Evolutionary conservation across 2,329 filamentous ascomycete species (phyloP).

Genomic region (Epicoccum nigrum): DNA sequence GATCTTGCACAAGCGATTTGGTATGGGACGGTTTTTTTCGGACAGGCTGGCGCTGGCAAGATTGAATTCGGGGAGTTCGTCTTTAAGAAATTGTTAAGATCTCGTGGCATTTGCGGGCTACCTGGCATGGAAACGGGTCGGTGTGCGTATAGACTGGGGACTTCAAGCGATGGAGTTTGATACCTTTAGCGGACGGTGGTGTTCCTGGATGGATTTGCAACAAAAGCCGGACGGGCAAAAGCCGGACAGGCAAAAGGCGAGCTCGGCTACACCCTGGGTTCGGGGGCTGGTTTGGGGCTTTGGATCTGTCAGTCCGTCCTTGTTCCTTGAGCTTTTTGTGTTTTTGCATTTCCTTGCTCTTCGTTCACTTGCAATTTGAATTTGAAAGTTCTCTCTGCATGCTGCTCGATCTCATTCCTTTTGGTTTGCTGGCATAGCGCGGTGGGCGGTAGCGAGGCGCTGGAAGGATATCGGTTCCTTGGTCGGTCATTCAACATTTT

Average conservation of each 20-base stretch:
- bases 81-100: slow-evolving; percentile 46
- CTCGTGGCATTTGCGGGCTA: slow-evolving; percentile 48
- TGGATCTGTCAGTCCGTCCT: slow-evolving; percentile 15
- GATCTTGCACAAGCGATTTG: slow-evolving; percentile 44
- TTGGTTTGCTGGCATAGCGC: slow-evolving; percentile 19
- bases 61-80: slow-evolving; percentile 46
- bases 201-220: slow-evolving; percentile 41
- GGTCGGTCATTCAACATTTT: slow-evolving; percentile 18
- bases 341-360: slow-evolving; percentile 6
- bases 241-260: slow-evolving; percentile 36
- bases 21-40: slow-evolving; percentile 43
- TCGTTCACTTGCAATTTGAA: slow-evolving; percentile 9
- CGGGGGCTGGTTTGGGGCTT: slow-evolving; percentile 12
- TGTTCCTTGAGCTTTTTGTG: slow-evolving; percentile 6
- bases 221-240: slow-evolving; percentile 42
- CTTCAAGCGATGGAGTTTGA: slow-evolving; percentile 47
- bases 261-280: slow-evolving; percentile 8
- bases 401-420: slow-evolving; percentile 14
- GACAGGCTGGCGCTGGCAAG: slow-evolving; percentile 44
- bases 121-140: slow-evolving; percentile 40
- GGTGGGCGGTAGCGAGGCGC: slow-evolving; percentile 21
- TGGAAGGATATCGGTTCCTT: slow-evolving; percentile 19
- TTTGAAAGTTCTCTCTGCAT: slow-evolving; percentile 10
- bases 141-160: slow-evolving; percentile 48
- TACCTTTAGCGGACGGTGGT: slow-evolving; percentile 44